Evolutionary conservation across 192 early-diverging fungal genomes (phyloP), one percentile per base, ranked within the genome.

Genomic region (Borealophlyctis nickersoniae): DNA sequence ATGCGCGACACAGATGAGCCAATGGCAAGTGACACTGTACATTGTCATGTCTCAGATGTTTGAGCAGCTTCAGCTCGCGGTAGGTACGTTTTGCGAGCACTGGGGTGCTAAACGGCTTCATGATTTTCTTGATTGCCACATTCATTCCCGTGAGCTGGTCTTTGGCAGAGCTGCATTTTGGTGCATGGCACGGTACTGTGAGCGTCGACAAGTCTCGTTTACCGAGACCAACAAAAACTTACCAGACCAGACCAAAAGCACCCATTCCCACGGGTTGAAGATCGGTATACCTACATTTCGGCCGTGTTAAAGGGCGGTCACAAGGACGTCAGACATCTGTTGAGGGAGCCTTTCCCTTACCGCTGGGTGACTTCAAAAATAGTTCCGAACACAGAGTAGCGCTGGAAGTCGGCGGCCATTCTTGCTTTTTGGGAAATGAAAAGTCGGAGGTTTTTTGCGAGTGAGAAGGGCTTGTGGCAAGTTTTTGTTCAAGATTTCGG

Each of bases 211-310:
- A 19, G 7, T 45, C 39, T 45, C 9, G 39, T 45, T 7, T 19
- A 45, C 39, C 39, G 19, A 13, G 39, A 7, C 19, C 39, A 7
- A 45, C 39, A 7, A 45, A 45, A 45, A 56, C 75, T 76, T 85
- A 95, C 91, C 95, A 98, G 24, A 98, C 96, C 4, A 98, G 81
- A 73, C 96, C 96, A 74, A 96, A 98, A 2, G 96, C 92, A 36
- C 96, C 96, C 90, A 96, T 93, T 31, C 96, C 96, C 23, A 98
- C 89, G 7, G 94, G 91, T 70, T 94, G 87, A 51, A 97, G 79
- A 77, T 94, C 88, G 9, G 89, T 87, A 84, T 97, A 96, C 66
- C 89, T 90, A 67, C 32, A 54, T 7, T 14, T 19, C 31, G 33
- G 9, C 14, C 34, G 22, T 7, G 56, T n/a, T 14, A 35, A 5